phyloP scores from a whole-genome alignment of 768 basidiomycete species.

The Suillus sp. region DNA sequence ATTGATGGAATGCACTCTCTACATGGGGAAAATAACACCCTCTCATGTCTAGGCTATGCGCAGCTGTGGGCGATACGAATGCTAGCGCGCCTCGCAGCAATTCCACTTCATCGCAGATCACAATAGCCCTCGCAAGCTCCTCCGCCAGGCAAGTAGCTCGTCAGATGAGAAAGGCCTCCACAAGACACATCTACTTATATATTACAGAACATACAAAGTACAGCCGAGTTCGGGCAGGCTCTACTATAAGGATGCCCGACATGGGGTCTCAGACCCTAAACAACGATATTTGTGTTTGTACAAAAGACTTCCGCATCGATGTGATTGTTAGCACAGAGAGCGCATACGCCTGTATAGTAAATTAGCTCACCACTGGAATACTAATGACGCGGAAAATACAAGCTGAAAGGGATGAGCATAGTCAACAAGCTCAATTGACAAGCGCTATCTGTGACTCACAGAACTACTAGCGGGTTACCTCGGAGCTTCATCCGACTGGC shows the following conservation, averaged over 20 bases:
- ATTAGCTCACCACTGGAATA: background rate
- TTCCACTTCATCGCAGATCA: slow-evolving; percentile 60
- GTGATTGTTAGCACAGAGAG: background rate
- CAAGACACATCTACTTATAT: slow-evolving; percentile 21
- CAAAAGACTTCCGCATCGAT: background rate
- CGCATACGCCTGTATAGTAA: background rate
- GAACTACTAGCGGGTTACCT: background rate
- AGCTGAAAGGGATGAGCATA: background rate
- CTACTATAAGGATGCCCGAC: background rate
- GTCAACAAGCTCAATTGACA: background rate
- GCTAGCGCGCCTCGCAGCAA: slow-evolving; percentile 30
- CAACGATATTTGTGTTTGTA: background rate
- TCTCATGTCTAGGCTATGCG: slow-evolving; percentile 52
- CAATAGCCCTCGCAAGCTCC: slow-evolving; percentile 63
- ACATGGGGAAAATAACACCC: slow-evolving; percentile 36
- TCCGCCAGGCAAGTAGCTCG: slow-evolving; percentile 49
- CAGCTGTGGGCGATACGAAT: slow-evolving; percentile 49
- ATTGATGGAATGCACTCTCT: slow-evolving; percentile 59
- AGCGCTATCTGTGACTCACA: background rate
- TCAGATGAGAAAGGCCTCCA: slow-evolving; percentile 50
- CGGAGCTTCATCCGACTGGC: background rate
- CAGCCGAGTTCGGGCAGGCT: background rate
- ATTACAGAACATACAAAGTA: background rate
- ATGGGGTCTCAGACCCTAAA: background rate
- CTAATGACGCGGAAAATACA: background rate